Evolutionary conservation across 1,284 basidiomycete genomes (phyloP).

Genomic region (Cutaneotrichosporon spelunceum): DNA sequence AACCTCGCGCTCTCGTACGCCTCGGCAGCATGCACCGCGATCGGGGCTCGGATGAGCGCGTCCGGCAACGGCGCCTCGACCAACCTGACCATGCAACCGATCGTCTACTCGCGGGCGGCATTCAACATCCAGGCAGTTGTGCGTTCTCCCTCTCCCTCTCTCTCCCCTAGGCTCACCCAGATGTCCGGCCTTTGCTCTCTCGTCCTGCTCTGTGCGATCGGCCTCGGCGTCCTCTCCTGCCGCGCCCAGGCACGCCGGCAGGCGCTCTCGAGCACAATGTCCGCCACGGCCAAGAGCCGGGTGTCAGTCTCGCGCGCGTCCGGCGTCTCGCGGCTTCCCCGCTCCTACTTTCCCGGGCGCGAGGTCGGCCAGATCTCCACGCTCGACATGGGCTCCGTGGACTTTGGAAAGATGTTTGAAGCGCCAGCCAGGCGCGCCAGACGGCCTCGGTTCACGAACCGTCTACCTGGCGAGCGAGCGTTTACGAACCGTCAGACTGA

Average conservation of each 20-base stretch:
- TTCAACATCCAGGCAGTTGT: slow-evolving; percentile 17
- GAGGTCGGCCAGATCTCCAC: not conserved
- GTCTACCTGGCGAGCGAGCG: not conserved
- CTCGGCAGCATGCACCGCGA: not conserved
- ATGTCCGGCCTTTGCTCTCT: slow-evolving; percentile 14
- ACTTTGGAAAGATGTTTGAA: slow-evolving; percentile 4
- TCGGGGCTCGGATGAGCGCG: not conserved
- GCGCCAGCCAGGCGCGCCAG: not conserved
- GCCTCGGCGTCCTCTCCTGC: slow-evolving; percentile 15
- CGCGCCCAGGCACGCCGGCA: slow-evolving; percentile 16
- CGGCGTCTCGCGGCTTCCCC: not conserved
- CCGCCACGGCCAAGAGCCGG: not conserved
- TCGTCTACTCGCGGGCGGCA: slow-evolving; percentile 9
- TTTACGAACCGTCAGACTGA: slow-evolving; percentile 1
- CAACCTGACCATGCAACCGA: slow-evolving; percentile 10
- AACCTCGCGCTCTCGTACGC: slow-evolving; percentile 1
- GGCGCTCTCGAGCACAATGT: not conserved
- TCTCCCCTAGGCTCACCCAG: slow-evolving; percentile 6
- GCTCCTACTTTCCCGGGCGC: not conserved
- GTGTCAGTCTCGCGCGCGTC: no score
- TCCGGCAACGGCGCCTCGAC: not conserved
- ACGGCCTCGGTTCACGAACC: not conserved
- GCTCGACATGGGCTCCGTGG: slow-evolving; percentile 3
- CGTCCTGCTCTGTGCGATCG: slow-evolving; percentile 10
- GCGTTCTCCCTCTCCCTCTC: not conserved